phyloP scores from a whole-genome alignment of 441 rosid genomes.

The Melastoma candidum region DNA sequence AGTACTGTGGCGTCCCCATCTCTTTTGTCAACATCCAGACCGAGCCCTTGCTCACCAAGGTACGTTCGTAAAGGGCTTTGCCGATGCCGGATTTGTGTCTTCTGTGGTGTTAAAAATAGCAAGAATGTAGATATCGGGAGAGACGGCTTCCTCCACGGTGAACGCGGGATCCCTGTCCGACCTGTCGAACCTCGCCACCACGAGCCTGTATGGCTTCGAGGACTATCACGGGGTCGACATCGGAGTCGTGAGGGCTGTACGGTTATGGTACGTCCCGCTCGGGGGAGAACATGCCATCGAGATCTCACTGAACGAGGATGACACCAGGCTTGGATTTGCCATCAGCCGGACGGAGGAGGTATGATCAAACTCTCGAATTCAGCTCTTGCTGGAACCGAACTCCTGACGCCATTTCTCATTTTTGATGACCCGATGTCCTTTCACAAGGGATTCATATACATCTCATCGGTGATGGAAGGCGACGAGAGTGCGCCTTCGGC shows the following conservation, averaged over 20 bases:
- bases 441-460: constrained; percentile 77
- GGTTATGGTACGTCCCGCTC: constrained; percentile 84
- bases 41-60: constrained; percentile 91
- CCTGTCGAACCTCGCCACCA: constrained; percentile 61
- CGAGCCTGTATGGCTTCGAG: constrained; percentile 85
- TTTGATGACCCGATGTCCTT: no score
- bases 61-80: constrained; percentile 7
- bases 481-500: constrained; percentile 58
- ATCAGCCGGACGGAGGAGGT: constrained; percentile 98
- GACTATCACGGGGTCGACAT: constrained; percentile 94
- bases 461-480: constrained; percentile 67
- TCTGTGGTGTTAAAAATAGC: not conserved
- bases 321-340: constrained; percentile 81
- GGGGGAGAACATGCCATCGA: constrained; percentile 59
- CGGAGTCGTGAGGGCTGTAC: constrained; percentile 86
- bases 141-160: constrained; percentile 79
- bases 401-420: no score
- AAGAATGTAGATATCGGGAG: constrained; percentile 69
- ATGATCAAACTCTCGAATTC: not conserved
- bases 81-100: not conserved
- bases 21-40: constrained; percentile 88
- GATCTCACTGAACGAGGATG: constrained; percentile 64
- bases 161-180: constrained; percentile 78
- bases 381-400: no score
- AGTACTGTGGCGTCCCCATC: constrained; percentile 70